These are phyloP conservation scores for Spathaspora sp. DNA, from an alignment of 805 yeast species.

Conservation along the genomic window DNA sequence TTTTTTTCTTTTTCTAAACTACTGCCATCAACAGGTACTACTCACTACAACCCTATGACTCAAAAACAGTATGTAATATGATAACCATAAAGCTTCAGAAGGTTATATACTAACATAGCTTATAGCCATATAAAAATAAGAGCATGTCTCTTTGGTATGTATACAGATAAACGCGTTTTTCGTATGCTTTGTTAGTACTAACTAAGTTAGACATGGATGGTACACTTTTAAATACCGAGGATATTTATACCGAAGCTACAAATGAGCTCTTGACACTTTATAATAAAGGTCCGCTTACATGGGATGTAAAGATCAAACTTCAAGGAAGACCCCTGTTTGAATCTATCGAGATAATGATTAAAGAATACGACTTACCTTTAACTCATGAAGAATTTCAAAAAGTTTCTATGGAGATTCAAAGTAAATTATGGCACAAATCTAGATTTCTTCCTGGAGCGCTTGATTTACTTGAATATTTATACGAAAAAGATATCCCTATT, in stretches of 20 bases:
- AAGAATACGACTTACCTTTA: slow-evolving; percentile 61
- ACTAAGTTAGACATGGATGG: slow-evolving; percentile 83
- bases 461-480: slow-evolving; percentile 57
- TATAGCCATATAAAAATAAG: slow-evolving; percentile 24
- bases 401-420: slow-evolving; percentile 52
- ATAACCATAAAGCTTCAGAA: not conserved
- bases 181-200: slow-evolving; percentile 6
- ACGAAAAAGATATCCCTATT: slow-evolving; percentile 59
- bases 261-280: slow-evolving; percentile 61
- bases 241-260: slow-evolving; percentile 77
- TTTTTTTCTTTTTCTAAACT: not conserved
- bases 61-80: not conserved
- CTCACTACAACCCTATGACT: not conserved
- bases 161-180: not conserved
- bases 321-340: slow-evolving; percentile 91
- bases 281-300: slow-evolving; percentile 77
- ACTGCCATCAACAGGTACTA: not conserved
- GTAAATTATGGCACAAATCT: slow-evolving; percentile 57
- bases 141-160: slow-evolving; percentile 73
- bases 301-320: slow-evolving; percentile 83
- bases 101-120: not conserved
- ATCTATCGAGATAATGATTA: slow-evolving; percentile 62
- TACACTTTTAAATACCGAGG: slow-evolving; percentile 85
- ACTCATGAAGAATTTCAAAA: slow-evolving; percentile 62
- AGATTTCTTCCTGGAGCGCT: slow-evolving; percentile 81